Evolutionary conservation across 2,329 filamentous ascomycete species (phyloP), one percentile per base, ranked within the genome.

Genomic region (Zalaria obscura): DNA sequence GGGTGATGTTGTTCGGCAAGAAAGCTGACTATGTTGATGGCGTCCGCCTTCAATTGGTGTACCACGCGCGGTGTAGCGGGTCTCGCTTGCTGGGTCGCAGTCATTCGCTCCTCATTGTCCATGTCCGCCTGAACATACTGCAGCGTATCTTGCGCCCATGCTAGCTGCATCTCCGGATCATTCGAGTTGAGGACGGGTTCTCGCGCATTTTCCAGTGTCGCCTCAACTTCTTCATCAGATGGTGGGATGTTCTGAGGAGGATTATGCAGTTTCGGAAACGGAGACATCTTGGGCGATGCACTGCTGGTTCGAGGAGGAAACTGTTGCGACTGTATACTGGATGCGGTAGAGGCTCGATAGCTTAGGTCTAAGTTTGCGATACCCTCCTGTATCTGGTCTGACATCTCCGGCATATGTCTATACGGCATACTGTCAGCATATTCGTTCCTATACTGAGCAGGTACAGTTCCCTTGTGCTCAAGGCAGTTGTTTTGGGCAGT

Each of bases 321-420:
- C 49, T 55, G 55, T 47, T 56, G 54, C 40, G 56, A 56, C 45
- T 59, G 18, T 18, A 18, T 18, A 18, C 18, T 18, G 59, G 44
- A 54, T 56, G 46, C 62, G 62, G 18, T n/a, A 38, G 18, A 28
- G 7, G 29, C 37, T 28, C 28, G 28, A 10, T 39, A 38, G 45
- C 51, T 48, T 40, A 59, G 64, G 63, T 95, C 88, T 67, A 98
- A 77, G 61, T 88, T 80, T 55, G 89, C 83, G 50, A 98, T 75
- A 64, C 84, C 89, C 56, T 93, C 81, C 67, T 94, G 87, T 76
- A 98, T 95, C 65, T 94, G 89, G 64, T 89, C 83, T 52, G 89
- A 86, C 50, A 95, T 87, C 71, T 95, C 87, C 60, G 86, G 84
- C 78, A 89, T 94, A 56, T 93, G 78, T 68, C 86, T 93, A 37